Evolutionary conservation across 2,329 filamentous ascomycete genomes (phyloP), one percentile per base, ranked within the genome.

Genomic region (Ceratocystis smalleyi): DNA sequence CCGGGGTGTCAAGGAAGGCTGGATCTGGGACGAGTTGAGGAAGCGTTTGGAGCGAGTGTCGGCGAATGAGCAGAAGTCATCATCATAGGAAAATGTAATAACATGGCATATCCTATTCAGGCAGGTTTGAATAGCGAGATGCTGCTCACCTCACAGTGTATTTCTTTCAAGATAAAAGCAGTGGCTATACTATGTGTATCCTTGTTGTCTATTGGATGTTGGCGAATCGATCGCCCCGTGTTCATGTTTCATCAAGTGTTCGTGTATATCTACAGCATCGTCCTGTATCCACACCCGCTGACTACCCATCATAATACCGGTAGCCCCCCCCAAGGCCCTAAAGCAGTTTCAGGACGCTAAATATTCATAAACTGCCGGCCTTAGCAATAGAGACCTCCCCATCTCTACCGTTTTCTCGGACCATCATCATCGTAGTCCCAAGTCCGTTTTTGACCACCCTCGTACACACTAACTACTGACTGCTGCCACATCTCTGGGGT

Each of bases 401-500:
- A n/a, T 7, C 62, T 49, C 49, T 64, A 64, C 27, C 68, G 67
- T 62, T 70, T 73, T 65, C 71, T 68, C 32, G 72, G 68, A 60
- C 69, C 69, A 17, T 67, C 69, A 24, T 68, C 69, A 64, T 81
- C 79, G 69, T 79, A 82, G 68, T 84, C 83, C 83, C 83, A 86
- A 57, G 76, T 72, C 60, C 83, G 76, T 73, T 86, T 86, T 59
- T 86, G 72, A 3, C 83, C 83, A 54, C 82, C 81, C 69, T 86
- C 83, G 71, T 86, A 86, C 4, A 86, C 84, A 68, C 81, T 85
- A 12, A 84, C 84, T 64, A 88, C 85, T 12, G 83, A 85, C 70
- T 87, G 83, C 71, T 86, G 84, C 85, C 85, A 88, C 85, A 87
- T 87, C 66, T 83, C 83, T 3, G 85, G 83, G 8, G 83, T 87